Base-by-base conservation (phyloP, 2,329 filamentous ascomycete species). In the Aspergillus carbonarius region DNA sequence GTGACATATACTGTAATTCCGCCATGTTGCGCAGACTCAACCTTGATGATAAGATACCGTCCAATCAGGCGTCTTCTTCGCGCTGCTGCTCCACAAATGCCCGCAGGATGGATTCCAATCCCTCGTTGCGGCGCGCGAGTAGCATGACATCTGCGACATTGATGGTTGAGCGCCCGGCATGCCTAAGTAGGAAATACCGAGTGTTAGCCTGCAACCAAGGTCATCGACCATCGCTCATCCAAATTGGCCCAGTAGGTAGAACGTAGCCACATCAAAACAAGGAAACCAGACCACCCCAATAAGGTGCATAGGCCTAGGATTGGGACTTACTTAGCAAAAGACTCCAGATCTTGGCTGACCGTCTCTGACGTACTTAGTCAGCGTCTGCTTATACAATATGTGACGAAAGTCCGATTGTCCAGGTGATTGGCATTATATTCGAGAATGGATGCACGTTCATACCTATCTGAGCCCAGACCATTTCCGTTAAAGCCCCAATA, bases 391-490 rank as follows among this genome's bases (percentile, higher is more conserved):
- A 20, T n/a, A 47, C 35, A 3, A 57, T 7, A 35, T 12, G 15
- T 23, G 39, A 44, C 30, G n/a, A 54, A 46, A 54, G 52, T n/a
- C 15, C 20, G 15, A 20, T 35, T 10, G 17, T 25, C 20, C 17
- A 51, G 20, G 7, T 17, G 3, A 35, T 20, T 30, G 44, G 32
- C 35, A 23, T 8, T 4, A 37, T 18, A 3, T n/a, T 34, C 4
- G 10, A 27, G 25, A 12, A 17, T 25, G 17, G 6, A 18, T 44
- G 44, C 17, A 54, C 47, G 13, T 23, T 39, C 49, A 48, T 81
- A 93, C 92, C 90, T 53, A 96, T 89, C 66, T 96, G 92, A 1
- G 87, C 84, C 87, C 91, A 96, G 7, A 93, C 89, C 74, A 96
- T 85, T 74, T 96, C 92, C 0, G 91, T 95, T 70, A 96, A 75